Percentiles rank a stretch among this genome's conserved stretches.
Evolutionary conservation across 805 yeast species (phyloP).

Genomic region (Monosporozyma yasuniensis): DNA sequence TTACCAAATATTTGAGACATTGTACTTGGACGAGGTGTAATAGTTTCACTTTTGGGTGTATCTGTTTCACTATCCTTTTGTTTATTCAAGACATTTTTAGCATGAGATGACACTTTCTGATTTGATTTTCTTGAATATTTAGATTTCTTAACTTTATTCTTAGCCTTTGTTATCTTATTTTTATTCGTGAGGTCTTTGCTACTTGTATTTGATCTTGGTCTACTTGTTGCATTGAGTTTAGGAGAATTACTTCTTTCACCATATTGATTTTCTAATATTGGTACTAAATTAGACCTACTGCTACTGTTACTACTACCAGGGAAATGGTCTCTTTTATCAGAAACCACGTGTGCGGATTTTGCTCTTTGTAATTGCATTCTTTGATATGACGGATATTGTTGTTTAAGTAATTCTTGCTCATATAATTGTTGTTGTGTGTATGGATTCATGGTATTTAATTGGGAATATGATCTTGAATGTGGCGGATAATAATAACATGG

Average conservation of each 20-base stretch:
- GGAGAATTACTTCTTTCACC: neutral
- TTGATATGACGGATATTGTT: neutral
- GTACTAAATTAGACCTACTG: neutral
- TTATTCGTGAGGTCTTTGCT: neutral
- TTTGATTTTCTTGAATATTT: neutral
- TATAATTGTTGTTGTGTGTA: neutral
- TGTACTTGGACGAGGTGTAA: neutral
- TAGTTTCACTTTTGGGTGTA: neutral
- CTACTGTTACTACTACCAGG: neutral
- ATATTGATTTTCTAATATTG: neutral
- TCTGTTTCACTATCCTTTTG: neutral
- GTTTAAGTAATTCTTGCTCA: neutral
- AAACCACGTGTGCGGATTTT: neutral
- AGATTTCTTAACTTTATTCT: neutral
- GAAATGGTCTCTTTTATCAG: neutral
- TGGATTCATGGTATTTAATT: neutral
- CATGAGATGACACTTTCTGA: neutral
- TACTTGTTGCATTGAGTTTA: neutral
- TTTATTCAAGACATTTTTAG: neutral
- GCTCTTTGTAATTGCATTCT: neutral
- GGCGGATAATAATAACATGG: neutral
- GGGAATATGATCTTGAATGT: neutral
- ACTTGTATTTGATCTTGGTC: neutral
- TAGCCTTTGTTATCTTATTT: neutral
- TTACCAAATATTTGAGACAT: neutral